Evolutionary conservation across 805 yeast species (phyloP), one percentile per base, ranked within the genome.

Genomic region (Lipomyces oligophaga): DNA sequence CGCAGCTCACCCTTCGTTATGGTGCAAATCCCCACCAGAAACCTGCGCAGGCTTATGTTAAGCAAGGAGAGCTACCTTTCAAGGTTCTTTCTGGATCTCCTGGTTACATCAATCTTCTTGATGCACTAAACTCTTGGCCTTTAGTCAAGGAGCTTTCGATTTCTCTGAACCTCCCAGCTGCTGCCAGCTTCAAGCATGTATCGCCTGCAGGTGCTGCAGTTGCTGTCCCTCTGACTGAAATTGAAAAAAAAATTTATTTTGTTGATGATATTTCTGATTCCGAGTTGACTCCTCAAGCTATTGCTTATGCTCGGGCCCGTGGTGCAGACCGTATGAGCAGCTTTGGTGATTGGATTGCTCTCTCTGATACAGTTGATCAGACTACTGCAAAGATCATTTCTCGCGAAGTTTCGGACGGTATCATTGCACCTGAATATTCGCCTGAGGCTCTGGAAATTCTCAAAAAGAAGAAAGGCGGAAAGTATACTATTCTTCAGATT

Each of bases 271-370:
- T 90, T 63, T 42, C 51, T n/a, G 58, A 55, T 18, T 95, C 86
- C 70, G 86, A 89, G 76, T 75, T 93, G 67, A 86, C 97, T 10
- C 97, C 98, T 46, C 77, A 93, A 65, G 98, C 98, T 55, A 84
- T 85, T 65, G 98, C 98, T 48, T 93, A 93, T 64, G 98, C 98
- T 31, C 85, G 97, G 73, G 98, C 98, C 47, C 85, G 98, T 72
- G 98, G 98, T 69, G 98, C 98, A 59, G 98, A 93, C 72, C 83
- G 98, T 78, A 93, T 93, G 98, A 89, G 97, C 4, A 85, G 96
- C 11, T 93, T 93, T 67, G 98, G 98, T 66, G 98, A 93, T 72
- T 93, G 88, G 77, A 93, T 93, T 63, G 98, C 98, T 38, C 76
- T 93, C 57, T 88, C 97, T 53, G 90, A 90, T 76, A 85, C 85